Evolutionary conservation across 2,329 filamentous ascomycete species (phyloP).

Genomic region (Aschersonia sp.): DNA sequence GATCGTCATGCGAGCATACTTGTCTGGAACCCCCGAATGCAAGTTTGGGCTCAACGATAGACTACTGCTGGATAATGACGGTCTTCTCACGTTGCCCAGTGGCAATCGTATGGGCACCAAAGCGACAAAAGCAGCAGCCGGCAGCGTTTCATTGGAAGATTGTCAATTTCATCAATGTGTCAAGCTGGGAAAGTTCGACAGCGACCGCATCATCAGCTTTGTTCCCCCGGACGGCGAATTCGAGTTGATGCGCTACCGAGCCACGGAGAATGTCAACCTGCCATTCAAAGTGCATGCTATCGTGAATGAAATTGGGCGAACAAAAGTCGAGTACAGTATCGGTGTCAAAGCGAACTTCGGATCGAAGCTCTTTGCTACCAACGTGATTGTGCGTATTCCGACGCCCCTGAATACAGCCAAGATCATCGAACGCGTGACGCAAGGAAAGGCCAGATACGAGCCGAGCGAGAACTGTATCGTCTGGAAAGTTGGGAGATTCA

Average conservation of each 20-base stretch:
- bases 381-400: constrained; percentile 85
- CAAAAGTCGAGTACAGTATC: constrained; percentile 97
- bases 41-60: constrained; percentile 98
- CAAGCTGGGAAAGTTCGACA: constrained; percentile 92
- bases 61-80: constrained; percentile 70
- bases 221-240: constrained; percentile 96
- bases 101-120: constrained; percentile 72
- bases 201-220: constrained; percentile 92
- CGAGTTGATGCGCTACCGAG: constrained; percentile 95
- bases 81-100: constrained; percentile 48
- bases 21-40: constrained; percentile 92
- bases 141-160: constrained; percentile 90
- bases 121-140: constrained; percentile 87
- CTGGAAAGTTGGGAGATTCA: constrained; percentile 98
- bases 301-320: constrained; percentile 91
- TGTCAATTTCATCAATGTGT: constrained; percentile 99
- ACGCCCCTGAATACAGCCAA: constrained; percentile 93
- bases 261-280: constrained; percentile 95
- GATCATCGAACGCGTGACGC: constrained; percentile 82
- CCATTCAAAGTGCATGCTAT: constrained; percentile 99
- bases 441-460: constrained; percentile 97
- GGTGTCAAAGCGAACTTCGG: constrained; percentile 96
- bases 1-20: constrained; percentile 96
- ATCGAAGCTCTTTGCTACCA: constrained; percentile 90
- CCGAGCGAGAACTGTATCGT: constrained; percentile 96